Evolutionary conservation across 2,329 filamentous ascomycete genomes (phyloP).

Genomic region (Orbilia brochopaga): DNA sequence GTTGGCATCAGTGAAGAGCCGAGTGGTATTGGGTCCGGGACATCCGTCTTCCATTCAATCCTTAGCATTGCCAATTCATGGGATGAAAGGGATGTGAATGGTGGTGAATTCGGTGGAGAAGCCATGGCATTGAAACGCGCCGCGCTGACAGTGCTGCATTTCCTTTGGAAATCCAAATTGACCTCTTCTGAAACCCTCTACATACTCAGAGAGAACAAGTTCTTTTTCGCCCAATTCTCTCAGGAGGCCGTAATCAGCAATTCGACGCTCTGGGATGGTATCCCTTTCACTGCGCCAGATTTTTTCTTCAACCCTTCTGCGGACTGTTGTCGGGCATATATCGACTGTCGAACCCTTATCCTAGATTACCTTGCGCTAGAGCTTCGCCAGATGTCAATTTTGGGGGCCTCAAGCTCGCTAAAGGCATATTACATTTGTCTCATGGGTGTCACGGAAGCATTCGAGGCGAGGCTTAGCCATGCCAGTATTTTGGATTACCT

Average conservation of each 20-base stretch:
- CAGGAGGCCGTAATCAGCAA: constrained; percentile 73
- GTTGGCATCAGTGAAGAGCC: constrained; percentile 69
- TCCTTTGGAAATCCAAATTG: constrained; percentile 82
- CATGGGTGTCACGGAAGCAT: constrained; percentile 47
- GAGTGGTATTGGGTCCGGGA: constrained; percentile 69
- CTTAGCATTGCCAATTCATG: constrained; percentile 70
- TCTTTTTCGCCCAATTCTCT: constrained; percentile 77
- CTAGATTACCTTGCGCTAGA: constrained; percentile 87
- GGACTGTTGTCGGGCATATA: constrained; percentile 74
- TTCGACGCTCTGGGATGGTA: constrained; percentile 74
- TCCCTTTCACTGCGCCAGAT: constrained; percentile 63
- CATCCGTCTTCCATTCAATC: constrained; percentile 83
- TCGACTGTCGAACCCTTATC: constrained; percentile 75
- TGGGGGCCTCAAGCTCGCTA: constrained; percentile 56
- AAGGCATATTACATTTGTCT: constrained; percentile 58
- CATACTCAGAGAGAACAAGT: constrained; percentile 78
- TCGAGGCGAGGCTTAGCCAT: constrained; percentile 57
- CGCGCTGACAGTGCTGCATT: constrained; percentile 68
- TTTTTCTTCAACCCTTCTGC: constrained; percentile 64
- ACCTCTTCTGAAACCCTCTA: constrained; percentile 76
- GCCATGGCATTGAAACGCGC: constrained; percentile 57
- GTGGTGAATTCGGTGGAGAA: constrained; percentile 52
- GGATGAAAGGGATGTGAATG: constrained; percentile 51
- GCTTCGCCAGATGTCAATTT: constrained; percentile 64
- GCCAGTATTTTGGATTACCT: constrained; percentile 88